These are phyloP conservation scores for Cladosporium sp. DNA, from an alignment of 2,329 filamentous ascomycete genomes.

Conservation along the genomic window DNA sequence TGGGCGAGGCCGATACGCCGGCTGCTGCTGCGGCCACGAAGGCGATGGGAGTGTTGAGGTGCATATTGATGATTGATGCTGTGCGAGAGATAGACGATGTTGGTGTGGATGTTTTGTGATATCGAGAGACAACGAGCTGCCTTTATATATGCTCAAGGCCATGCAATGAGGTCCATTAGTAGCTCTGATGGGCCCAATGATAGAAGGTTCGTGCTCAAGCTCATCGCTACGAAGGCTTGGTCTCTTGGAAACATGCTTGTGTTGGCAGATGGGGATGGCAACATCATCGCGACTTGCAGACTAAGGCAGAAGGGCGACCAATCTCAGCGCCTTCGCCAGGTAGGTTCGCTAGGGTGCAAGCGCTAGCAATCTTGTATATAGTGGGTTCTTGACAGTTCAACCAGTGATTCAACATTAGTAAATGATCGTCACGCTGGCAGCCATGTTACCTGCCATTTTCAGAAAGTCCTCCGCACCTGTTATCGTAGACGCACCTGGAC, in stretches of 20 bases:
- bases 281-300: slow-evolving; percentile 1
- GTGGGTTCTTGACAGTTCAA: neutral
- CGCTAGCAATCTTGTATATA: neutral
- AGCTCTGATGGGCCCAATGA: neutral
- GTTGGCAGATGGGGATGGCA: neutral
- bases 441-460: neutral
- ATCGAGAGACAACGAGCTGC: neutral
- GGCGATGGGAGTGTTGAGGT: slow-evolving; percentile 23
- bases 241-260: neutral
- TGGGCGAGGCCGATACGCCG: slow-evolving; percentile 23
- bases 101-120: neutral
- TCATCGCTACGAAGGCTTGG: neutral
- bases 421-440: neutral
- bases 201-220: neutral
- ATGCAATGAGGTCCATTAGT: neutral
- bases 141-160: neutral
- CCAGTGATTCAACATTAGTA: neutral
- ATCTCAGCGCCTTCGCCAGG: neutral
- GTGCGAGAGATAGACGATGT: neutral
- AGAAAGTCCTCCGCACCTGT: slow-evolving; percentile 1
- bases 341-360: slow-evolving; percentile 3
- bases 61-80: slow-evolving; percentile 19
- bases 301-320: neutral
- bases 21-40: slow-evolving; percentile 23
- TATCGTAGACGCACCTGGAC: neutral